phyloP scores from a whole-genome alignment of 139 green algal species.

The Ettlia oleoabundans region DNA sequence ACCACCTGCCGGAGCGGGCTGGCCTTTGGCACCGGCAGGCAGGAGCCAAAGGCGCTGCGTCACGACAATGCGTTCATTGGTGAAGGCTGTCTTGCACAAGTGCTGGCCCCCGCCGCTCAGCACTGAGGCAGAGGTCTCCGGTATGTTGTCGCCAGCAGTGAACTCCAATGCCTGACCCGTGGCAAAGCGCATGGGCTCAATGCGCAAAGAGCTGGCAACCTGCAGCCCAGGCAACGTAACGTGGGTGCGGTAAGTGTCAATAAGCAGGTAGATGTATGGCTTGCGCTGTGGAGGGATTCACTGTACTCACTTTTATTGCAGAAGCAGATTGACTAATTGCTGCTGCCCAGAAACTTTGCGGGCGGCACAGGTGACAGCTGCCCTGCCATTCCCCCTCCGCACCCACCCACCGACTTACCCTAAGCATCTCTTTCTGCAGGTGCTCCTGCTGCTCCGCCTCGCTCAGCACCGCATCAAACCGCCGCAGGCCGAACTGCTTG shows the following conservation, averaged over 20 bases:
- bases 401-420: constrained; percentile 44
- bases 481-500: constrained; percentile 55
- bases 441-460: constrained; percentile 54
- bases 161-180: constrained; percentile 44
- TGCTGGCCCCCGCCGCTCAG: constrained; percentile 41
- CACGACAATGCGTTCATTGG: constrained; percentile 63
- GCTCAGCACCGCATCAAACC: constrained; percentile 59
- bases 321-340: not conserved
- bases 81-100: constrained; percentile 38
- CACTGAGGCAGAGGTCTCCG: constrained; percentile 62
- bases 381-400: too few relatives aligned
- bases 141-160: constrained; percentile 57
- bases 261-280: too few relatives aligned
- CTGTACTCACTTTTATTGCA: not conserved
- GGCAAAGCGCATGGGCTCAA: constrained; percentile 68
- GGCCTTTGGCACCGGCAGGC: constrained; percentile 2
- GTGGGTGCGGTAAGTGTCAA: too few relatives aligned
- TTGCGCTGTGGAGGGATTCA: too few relatives aligned
- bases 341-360: not conserved
- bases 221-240: constrained; percentile 6
- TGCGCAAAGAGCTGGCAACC: constrained; percentile 49
- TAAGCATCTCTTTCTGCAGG: constrained; percentile 54
- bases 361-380: not conserved
- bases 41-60: constrained; percentile 66
- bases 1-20: not conserved